These are phyloP conservation scores for Carnegiea gigantea DNA, from an alignment of 179 eudicot genomes.

Conservation along the genomic window DNA sequence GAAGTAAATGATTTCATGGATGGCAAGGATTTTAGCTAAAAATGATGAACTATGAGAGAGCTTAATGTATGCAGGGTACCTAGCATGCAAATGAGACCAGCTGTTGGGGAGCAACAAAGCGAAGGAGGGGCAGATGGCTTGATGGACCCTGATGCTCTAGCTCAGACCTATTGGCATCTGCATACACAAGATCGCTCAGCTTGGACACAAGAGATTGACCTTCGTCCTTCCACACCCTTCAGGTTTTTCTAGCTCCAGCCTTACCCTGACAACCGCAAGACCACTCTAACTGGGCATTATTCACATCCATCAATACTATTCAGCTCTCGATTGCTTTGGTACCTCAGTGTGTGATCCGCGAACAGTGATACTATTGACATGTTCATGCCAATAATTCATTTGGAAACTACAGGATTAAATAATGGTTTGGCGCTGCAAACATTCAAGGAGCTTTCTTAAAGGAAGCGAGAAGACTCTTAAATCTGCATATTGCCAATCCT, in stretches of 20 bases:
- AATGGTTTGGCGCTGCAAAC: constrained; percentile 11
- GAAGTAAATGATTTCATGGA: not conserved
- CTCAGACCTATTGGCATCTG: constrained; percentile 83
- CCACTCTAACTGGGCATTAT: not conserved
- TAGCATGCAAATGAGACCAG: constrained; percentile 22
- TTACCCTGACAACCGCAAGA: not conserved
- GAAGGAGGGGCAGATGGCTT: constrained; percentile 38
- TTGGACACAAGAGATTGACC: constrained; percentile 93
- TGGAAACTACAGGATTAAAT: not conserved
- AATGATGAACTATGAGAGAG: not conserved
- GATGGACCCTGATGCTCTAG: constrained; percentile 79
- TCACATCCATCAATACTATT: not conserved
- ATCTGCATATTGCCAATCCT: constrained; percentile 10
- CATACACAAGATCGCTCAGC: constrained; percentile 72
- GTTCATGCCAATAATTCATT: not conserved
- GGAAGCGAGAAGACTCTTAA: not conserved
- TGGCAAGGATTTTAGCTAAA: not conserved
- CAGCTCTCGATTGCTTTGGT: not conserved
- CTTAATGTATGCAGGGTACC: constrained; percentile 35
- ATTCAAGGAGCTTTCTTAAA: not conserved
- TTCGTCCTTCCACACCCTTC: constrained; percentile 50
- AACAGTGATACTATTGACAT: not conserved
- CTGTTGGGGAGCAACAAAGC: constrained; percentile 34
- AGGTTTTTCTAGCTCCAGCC: constrained; percentile 28
- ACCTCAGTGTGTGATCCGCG: not conserved